Evolutionary conservation across 345 rosid genomes (phyloP), one percentile per base, ranked within the genome.

Genomic region (Draba incana): DNA sequence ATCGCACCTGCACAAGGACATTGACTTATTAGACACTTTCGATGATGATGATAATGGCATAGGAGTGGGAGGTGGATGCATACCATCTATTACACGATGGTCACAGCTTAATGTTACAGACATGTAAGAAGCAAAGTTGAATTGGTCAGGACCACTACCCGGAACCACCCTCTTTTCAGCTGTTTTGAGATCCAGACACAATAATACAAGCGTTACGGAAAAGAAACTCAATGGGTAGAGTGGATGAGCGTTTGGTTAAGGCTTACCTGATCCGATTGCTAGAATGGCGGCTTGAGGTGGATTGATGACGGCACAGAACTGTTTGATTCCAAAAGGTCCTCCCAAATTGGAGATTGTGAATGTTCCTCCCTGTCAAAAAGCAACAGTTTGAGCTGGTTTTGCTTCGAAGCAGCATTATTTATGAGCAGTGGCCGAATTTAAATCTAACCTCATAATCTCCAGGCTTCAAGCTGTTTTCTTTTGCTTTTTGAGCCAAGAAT

Each of bases 81-180:
- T 76, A 91, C 97, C 97, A 77, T 94, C 98, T n/a, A 91, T 86
- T 12, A 91, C 98, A 48, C 97, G 99, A 69, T 94, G 99, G 79
- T 94, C 99, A 33, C 98, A 94, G 75, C 97, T 94, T 62, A 91
- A 83, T 11, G 99, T 91, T 61, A 85, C 89, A 1, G 96, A 71
- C 98, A 94, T 85, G 78, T 79, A 85, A 11, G 98, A 89, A 64
- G 99, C 89, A 12, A 85, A 77, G 44, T 85, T 78, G 83, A 74
- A 91, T 20, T 89, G 84, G 20, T 85, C 93, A 2, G 88, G 78
- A 45, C 82, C 86, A 4, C 64, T 81, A 70, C 89, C 86, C 23
- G 92, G 87, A 24, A 94, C 80, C 44, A 94, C 93, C 80, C 97
- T 86, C 80, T 84, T 94, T 77, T 86, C 99, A 58, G 99, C 99